Conservation (phyloP, 2,329 filamentous ascomycete genomes). For the Epichloe hybrida region DNA sequence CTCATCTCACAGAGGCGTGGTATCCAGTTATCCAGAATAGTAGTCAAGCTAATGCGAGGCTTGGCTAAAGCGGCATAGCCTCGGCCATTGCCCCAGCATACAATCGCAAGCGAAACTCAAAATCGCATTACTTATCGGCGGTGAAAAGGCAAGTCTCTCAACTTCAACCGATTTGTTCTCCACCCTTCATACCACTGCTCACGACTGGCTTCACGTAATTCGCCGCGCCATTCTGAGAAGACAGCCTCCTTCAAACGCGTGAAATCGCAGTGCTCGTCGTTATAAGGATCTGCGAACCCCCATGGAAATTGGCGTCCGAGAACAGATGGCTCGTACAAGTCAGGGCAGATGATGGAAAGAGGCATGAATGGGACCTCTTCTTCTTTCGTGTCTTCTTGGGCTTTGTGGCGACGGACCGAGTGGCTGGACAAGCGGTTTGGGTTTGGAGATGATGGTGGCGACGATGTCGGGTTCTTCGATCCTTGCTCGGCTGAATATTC, state of each 20-base stretch:
- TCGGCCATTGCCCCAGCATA: not conserved
- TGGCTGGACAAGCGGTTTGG: slow-evolving; percentile 33
- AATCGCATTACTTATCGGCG: slow-evolving; percentile 16
- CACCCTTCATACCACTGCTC: slow-evolving; percentile 94
- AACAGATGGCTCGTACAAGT: slow-evolving; percentile 69
- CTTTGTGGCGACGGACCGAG: slow-evolving; percentile 32
- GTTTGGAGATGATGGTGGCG: slow-evolving; percentile 21
- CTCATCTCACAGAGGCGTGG: not conserved
- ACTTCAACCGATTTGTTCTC: slow-evolving; percentile 60
- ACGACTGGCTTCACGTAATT: slow-evolving; percentile 78
- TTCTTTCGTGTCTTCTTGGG: slow-evolving; percentile 31
- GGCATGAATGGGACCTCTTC: slow-evolving; percentile 61
- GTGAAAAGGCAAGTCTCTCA: slow-evolving; percentile 29
- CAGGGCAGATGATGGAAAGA: slow-evolving; percentile 85
- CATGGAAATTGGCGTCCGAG: slow-evolving; percentile 86
- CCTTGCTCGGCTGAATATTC: slow-evolving; percentile 14
- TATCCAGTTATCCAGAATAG: not conserved
- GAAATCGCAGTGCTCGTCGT: slow-evolving; percentile 88
- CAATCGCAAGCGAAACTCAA: not conserved
- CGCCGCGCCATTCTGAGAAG: slow-evolving; percentile 84
- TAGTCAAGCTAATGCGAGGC: not conserved
- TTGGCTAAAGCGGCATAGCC: not conserved
- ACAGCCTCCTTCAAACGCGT: slow-evolving; percentile 78
- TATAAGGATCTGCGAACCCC: slow-evolving; percentile 92
- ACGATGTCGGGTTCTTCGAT: slow-evolving; percentile 13